Evolutionary conservation across 2,329 filamentous ascomycete genomes (phyloP), one percentile per base, ranked within the genome.

Genomic region (Leptographium lundbergii): DNA sequence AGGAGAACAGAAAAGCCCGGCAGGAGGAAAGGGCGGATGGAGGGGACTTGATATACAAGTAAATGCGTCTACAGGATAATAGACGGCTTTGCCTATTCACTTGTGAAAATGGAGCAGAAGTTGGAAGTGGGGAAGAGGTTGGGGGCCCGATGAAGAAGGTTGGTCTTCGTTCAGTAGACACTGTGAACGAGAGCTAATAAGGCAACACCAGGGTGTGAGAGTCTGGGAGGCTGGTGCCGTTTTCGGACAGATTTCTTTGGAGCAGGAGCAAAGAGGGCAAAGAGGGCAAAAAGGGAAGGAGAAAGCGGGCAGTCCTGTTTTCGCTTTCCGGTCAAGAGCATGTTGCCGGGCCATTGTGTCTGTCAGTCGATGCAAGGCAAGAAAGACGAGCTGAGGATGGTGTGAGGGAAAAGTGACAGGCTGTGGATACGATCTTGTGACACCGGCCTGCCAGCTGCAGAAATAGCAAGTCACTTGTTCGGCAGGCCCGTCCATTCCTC

Each of bases 41-140:
- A 52, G 32, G 56, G 56, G 54, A 25, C 42, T 57, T 51, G 39
- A 57, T 57, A 57, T 57, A 57, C 29, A 47, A n/a, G 25, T 36
- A 13, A 14, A 45, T 39, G 32, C n/a, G 17, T 7, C 10, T 34
- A 10, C 9, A 10, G 32, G 7, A 10, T 6, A 9, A 10, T 6
- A 9, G 32, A 34, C 19, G 53, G 13, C 17, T 19, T 51, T 51
- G 10, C 7, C 24, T 48, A 2, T 17, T 6, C 22, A 25, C 48
- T 25, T 51, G 22, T 27, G n/a, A n/a, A 32, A 27, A 51, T 27
- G 27, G 9, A 56, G 39, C 27, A 56, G 13, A 32, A 27, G 54
- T 56, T 47, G 54, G 39, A 55, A 55, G 54, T 55, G 54, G 54
- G 24, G 34, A 45, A 13, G 22, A 45, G 36, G 54, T 45, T 55